phyloP scores from a whole-genome alignment of 345 rosid species.

The Aquilaria sinensis region DNA sequence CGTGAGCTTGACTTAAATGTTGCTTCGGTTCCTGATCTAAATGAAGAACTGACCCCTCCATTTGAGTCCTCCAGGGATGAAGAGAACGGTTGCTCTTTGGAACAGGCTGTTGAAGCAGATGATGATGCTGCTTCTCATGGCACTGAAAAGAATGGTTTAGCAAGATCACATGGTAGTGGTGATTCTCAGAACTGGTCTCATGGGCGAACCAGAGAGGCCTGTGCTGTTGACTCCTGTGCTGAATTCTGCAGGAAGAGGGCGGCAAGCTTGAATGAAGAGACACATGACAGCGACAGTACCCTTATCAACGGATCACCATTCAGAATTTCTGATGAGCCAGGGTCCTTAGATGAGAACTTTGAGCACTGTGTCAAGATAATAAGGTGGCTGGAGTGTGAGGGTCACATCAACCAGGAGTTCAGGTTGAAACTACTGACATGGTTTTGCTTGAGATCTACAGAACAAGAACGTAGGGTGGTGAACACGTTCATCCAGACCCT shows the following conservation, averaged over 20 bases:
- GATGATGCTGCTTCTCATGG: conserved; percentile 77
- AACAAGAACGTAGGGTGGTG: conserved; percentile 85
- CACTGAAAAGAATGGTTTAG: conserved; percentile 44
- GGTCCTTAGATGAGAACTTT: conserved; percentile 68
- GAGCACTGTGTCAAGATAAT: conserved; percentile 81
- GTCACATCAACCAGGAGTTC: conserved; percentile 68
- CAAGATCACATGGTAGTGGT: conserved; percentile 57
- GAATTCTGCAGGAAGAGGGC: conserved; percentile 63
- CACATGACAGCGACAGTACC: conserved; percentile 80
- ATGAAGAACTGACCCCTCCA: conserved; percentile 82
- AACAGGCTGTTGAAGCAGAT: conserved; percentile 49
- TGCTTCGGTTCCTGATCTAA: conserved; percentile 84
- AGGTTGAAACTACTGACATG: conserved; percentile 88
- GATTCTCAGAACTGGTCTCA: conserved; percentile 45
- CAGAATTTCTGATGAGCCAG: conserved; percentile 34
- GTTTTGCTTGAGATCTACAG: conserved; percentile 85
- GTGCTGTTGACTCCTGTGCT: conserved; percentile 51
- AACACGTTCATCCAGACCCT: conserved; percentile 80
- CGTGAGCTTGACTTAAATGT: conserved; percentile 73
- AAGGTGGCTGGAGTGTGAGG: conserved; percentile 78
- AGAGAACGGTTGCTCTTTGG: conserved; percentile 65
- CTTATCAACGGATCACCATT: conserved; percentile 61
- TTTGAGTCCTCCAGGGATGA: conserved; percentile 81
- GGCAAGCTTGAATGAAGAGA: conserved; percentile 47
- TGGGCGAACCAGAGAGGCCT: conserved; percentile 42